Base-by-base conservation (phyloP, 1,284 basidiomycete species). In the Coniophora puteana region DNA sequence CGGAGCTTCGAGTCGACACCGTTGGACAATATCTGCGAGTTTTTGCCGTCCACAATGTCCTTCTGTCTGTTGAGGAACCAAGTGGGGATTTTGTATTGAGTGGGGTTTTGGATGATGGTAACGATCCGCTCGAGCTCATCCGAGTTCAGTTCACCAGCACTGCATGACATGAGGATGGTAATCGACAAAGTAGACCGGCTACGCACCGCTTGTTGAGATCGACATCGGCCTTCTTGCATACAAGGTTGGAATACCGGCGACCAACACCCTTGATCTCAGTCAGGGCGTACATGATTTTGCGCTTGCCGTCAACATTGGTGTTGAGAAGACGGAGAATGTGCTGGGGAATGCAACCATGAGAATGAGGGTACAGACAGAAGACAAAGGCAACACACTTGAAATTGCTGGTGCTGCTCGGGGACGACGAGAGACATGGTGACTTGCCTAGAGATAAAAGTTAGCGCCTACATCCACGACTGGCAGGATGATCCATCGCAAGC, bases 201-300 rank as follows among this genome's bases (percentile, higher is more conserved):
- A 74, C 88, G 51, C 59, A 96, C 94, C 96, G 91, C 78, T 99
- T 99, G 80, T 82, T 89, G 53, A 99, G 82, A 67, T 99, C 94
- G 45, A 99, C 90, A 76, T 99, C 96, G 55, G 96, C 96, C 81
- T 99, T 99, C 78, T 99, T 99, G 86, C 94, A 98, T 58, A 99
- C 95, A 61, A 99, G 76, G 76, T 99, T 99, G 66, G 96, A 84
- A 74, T 97, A 99, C 49, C 96, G 89, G 52, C 96, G 88, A 63
- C 96, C 96, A 52, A 99, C 95, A 88, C 96, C 96, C 80, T 97
- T 97, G 80, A 99, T 99, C 78, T 99, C 93, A 40, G 93, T 96
- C 75, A 96, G 67, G 59, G 93, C 87, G 68, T 90, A 96, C 92
- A 94, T 94, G 68, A 98, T 89, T 79, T 98, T 98, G 63, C 93